Percentiles rank a stretch among this genome's conserved stretches.
Evolutionary conservation across 352 stramenopile species (phyloP).

Genomic region (Pilasporangium apinafurcum): DNA sequence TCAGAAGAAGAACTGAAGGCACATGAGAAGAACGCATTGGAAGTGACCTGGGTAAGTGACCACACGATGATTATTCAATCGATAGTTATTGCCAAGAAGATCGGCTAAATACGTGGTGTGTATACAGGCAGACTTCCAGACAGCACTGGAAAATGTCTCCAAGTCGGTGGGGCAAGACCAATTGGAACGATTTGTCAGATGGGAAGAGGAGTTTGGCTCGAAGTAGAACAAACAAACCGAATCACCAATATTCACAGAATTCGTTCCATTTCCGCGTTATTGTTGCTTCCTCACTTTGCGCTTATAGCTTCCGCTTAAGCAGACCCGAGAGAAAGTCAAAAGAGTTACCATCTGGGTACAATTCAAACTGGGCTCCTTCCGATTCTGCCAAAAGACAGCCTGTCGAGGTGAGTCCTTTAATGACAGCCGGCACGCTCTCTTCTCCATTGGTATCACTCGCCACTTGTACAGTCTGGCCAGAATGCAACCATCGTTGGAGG

Average conservation of each 20-base stretch:
- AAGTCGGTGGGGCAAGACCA: constrained; percentile 79
- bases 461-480: constrained; percentile 79
- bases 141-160: constrained; percentile 67
- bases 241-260: too few relatives aligned
- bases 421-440: constrained; percentile 37
- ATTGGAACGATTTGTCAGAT: constrained; percentile 67
- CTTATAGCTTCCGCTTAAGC: constrained; percentile 80
- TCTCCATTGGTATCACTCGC: constrained; percentile 29
- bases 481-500: constrained; percentile 79
- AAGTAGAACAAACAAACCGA: constrained; percentile 40
- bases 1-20: constrained; percentile 44
- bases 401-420: constrained; percentile 74
- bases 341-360: constrained; percentile 88
- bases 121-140: constrained; percentile 47
- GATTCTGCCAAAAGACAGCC: constrained; percentile 75
- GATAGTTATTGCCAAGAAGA: too few relatives aligned
- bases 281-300: neutral
- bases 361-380: constrained; percentile 60
- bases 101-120: too few relatives aligned
- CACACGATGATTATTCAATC: neutral
- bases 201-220: constrained; percentile 78
- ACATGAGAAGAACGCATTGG: constrained; percentile 51
- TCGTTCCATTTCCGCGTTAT: too few relatives aligned
- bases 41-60: constrained; percentile 33
- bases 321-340: constrained; percentile 86